Conservation (phyloP, 139 green algal species). For the Picochlorum sp. region DNA sequence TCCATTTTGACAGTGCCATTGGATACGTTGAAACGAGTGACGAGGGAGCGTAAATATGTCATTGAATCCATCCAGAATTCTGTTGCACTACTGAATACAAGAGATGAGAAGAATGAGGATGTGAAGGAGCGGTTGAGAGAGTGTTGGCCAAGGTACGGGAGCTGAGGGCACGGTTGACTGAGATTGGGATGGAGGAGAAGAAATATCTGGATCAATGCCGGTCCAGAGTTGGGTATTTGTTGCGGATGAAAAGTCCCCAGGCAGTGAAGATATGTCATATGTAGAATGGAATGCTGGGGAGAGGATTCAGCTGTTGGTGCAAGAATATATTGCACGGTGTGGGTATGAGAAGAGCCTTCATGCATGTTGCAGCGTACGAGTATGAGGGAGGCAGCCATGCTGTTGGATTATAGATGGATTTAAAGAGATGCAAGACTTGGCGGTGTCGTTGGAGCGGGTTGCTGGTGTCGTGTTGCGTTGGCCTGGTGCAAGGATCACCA, state of each 20-base stretch:
- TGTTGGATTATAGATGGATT: slow-evolving; percentile 79
- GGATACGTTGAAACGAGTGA: slow-evolving; percentile 62
- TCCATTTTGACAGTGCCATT: slow-evolving; percentile 46
- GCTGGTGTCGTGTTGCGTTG: slow-evolving; percentile 62
- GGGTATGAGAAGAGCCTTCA: slow-evolving; percentile 32
- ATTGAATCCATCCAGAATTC: slow-evolving; percentile 38
- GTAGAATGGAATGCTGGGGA: too few species aligned
- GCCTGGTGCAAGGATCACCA: slow-evolving; percentile 71
- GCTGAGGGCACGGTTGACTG: too few species aligned
- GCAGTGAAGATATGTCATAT: too few species aligned
- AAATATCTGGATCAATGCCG: too few species aligned
- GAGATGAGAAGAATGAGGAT: background rate
- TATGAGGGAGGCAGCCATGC: background rate
- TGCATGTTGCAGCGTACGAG: slow-evolving; percentile 15
- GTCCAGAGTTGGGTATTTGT: too few species aligned
- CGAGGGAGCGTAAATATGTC: slow-evolving; percentile 65
- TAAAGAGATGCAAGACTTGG: slow-evolving; percentile 38
- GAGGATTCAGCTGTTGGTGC: too few species aligned
- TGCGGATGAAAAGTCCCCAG: too few species aligned
- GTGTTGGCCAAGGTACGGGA: too few species aligned
- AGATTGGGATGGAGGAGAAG: too few species aligned
- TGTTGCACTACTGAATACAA: background rate
- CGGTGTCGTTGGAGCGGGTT: slow-evolving; percentile 44
- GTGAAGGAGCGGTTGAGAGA: background rate
- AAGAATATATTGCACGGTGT: slow-evolving; percentile 66